A percentile compares a stretch with the other conserved stretches of the same genome.
Conservation (phyloP, 2,329 filamentous ascomycete species). For the Pseudogymnoascus sp. region DNA sequence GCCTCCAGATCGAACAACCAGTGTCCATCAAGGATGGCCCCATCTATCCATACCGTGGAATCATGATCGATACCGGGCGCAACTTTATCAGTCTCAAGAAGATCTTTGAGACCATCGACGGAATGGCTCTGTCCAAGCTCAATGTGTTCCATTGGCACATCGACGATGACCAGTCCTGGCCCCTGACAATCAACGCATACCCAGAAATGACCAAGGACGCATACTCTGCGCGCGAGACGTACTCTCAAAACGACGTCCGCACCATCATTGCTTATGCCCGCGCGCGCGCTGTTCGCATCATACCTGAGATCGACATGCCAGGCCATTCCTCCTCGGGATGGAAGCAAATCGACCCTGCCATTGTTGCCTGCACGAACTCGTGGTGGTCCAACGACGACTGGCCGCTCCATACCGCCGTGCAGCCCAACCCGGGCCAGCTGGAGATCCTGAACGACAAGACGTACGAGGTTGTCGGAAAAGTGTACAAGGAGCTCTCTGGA, state of each 20-base stretch:
- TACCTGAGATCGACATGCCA: constrained; percentile 71
- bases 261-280: constrained; percentile 62
- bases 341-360: constrained; percentile 56
- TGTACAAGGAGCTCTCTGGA: constrained; percentile 59
- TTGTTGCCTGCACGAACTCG: constrained; percentile 46
- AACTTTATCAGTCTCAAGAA: constrained; percentile 62
- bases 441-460: constrained; percentile 64
- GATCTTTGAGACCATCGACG: constrained; percentile 68
- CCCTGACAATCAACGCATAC: constrained; percentile 65
- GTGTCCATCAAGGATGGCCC: constrained; percentile 63
- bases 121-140: constrained; percentile 68
- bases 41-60: constrained; percentile 64
- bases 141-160: constrained; percentile 73
- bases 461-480: constrained; percentile 50
- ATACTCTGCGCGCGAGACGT: constrained; percentile 58
- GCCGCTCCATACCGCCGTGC: constrained; percentile 57
- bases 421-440: constrained; percentile 46
- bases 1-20: constrained; percentile 57
- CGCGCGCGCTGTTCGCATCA: constrained; percentile 59
- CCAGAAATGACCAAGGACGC: constrained; percentile 68
- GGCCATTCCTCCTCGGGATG: constrained; percentile 61
- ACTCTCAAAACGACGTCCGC: constrained; percentile 56
- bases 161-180: constrained; percentile 78
- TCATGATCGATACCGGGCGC: constrained; percentile 69
- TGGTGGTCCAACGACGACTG: constrained; percentile 56